Percentiles rank a stretch among this genome's conserved stretches.
These are phyloP conservation scores for Brassica carinata DNA, from an alignment of 345 rosid species.

Conservation along the genomic window DNA sequence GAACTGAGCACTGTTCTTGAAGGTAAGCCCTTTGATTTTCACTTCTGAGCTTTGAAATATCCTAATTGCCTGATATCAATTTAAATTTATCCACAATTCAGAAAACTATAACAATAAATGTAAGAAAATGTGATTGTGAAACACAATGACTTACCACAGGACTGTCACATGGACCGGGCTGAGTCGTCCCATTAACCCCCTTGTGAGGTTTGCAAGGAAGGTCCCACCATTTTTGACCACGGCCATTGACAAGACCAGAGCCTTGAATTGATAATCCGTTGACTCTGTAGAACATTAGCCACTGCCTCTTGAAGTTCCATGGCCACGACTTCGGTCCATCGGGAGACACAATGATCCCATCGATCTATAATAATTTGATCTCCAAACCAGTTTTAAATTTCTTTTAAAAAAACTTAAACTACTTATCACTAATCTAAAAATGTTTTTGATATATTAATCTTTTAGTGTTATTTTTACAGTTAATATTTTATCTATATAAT, in stretches of 20 bases:
- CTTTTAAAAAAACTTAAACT: no score
- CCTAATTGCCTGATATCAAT: slow-evolving; percentile 46
- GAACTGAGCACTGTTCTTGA: slow-evolving; percentile 71
- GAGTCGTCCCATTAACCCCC: slow-evolving; percentile 64
- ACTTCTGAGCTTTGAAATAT: slow-evolving; percentile 62
- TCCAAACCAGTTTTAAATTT: no score
- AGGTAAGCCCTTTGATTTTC: slow-evolving; percentile 52
- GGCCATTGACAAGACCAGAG: slow-evolving; percentile 69
- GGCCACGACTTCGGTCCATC: slow-evolving; percentile 75
- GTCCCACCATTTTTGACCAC: slow-evolving; percentile 94
- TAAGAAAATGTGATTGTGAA: background rate
- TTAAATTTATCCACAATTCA: background rate
- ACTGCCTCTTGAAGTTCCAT: slow-evolving; percentile 58
- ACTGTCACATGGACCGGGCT: slow-evolving; percentile 83
- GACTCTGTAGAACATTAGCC: slow-evolving; percentile 80
- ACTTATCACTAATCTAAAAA: no score
- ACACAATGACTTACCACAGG: slow-evolving; percentile 57
- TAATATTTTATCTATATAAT: no score
- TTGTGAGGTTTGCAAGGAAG: slow-evolving; percentile 96
- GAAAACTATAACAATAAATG: background rate
- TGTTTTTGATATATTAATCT: no score
- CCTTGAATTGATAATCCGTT: slow-evolving; percentile 72
- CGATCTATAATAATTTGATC: slow-evolving; percentile 31
- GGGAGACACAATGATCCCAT: slow-evolving; percentile 48
- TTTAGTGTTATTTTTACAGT: no score